These are phyloP conservation scores for Candida koratica DNA, from an alignment of 805 yeast genomes.

Conservation along the genomic window DNA sequence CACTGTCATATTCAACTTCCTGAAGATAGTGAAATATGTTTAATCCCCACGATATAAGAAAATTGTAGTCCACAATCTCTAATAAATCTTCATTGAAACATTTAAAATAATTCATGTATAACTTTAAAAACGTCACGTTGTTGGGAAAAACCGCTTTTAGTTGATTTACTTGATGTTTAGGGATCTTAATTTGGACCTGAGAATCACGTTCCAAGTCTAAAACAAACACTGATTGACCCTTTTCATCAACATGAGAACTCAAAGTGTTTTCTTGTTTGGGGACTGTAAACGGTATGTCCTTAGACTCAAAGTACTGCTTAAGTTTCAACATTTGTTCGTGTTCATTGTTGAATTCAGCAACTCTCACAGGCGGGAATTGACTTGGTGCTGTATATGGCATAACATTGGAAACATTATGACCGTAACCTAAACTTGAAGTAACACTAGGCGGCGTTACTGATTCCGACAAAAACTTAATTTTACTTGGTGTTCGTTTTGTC, in stretches of 20 bases:
- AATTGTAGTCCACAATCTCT: conserved; percentile 12
- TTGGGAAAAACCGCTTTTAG: conserved; percentile 11
- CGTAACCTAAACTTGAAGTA: background rate
- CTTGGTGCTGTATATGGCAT: background rate
- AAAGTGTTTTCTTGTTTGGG: background rate
- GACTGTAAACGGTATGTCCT: background rate
- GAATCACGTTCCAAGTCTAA: conserved; percentile 1
- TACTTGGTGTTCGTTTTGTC: conserved; percentile 9
- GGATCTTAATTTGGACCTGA: background rate
- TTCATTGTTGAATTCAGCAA: background rate
- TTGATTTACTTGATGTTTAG: conserved; percentile 9
- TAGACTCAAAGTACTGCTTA: conserved; percentile 2
- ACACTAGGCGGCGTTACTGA: background rate
- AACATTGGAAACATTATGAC: background rate
- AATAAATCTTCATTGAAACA: conserved; percentile 14
- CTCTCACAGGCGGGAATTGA: background rate
- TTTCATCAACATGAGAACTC: conserved; percentile 1
- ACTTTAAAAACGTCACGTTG: background rate
- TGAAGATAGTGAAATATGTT: conserved; percentile 1
- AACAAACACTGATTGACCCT: conserved; percentile 2
- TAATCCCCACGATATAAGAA: conserved; percentile 5
- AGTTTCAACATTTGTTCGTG: background rate
- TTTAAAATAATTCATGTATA: conserved; percentile 11
- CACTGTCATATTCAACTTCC: conserved; percentile 4
- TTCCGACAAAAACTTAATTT: background rate